Percentiles rank a stretch among this genome's conserved stretches.
Evolutionary conservation across 148 eudicot species (phyloP).

Genomic region (Rhododendron simsii): DNA sequence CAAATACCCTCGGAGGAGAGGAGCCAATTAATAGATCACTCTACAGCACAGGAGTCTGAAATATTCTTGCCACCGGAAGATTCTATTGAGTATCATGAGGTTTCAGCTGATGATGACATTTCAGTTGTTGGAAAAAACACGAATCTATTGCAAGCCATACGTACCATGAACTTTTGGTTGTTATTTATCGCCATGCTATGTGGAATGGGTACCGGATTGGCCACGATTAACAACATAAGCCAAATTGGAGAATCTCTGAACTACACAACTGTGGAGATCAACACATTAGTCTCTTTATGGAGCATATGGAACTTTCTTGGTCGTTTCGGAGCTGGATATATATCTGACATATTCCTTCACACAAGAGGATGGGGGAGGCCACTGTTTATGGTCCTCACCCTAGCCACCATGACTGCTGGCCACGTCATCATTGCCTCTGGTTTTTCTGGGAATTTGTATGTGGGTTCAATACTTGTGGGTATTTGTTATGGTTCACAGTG

Average conservation of each 20-base stretch:
- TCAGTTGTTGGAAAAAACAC: slow-evolving; percentile 22
- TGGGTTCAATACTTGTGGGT: slow-evolving; percentile 60
- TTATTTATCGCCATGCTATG: slow-evolving; percentile 49
- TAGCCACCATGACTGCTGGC: slow-evolving; percentile 55
- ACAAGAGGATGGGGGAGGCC: slow-evolving; percentile 58
- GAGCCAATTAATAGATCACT: not conserved
- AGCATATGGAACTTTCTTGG: slow-evolving; percentile 82
- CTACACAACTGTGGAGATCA: slow-evolving; percentile 43
- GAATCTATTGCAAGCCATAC: slow-evolving; percentile 56
- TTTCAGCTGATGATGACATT: not conserved
- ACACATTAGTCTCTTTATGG: slow-evolving; percentile 71
- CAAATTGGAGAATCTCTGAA: slow-evolving; percentile 74
- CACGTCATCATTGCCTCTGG: slow-evolving; percentile 57
- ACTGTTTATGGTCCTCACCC: slow-evolving; percentile 51
- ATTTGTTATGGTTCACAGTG: slow-evolving; percentile 68
- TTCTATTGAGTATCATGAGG: slow-evolving; percentile 15
- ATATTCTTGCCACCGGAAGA: not conserved
- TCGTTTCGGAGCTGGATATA: slow-evolving; percentile 73
- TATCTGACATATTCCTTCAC: slow-evolving; percentile 56
- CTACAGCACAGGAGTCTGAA: not conserved
- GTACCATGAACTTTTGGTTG: slow-evolving; percentile 61
- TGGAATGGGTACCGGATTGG: slow-evolving; percentile 69
- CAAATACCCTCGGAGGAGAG: not conserved
- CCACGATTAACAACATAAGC: slow-evolving; percentile 65
- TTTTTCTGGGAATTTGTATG: slow-evolving; percentile 52